Conservation (phyloP, 176 grass and related monocot genomes). For the Phragmites australis region DNA sequence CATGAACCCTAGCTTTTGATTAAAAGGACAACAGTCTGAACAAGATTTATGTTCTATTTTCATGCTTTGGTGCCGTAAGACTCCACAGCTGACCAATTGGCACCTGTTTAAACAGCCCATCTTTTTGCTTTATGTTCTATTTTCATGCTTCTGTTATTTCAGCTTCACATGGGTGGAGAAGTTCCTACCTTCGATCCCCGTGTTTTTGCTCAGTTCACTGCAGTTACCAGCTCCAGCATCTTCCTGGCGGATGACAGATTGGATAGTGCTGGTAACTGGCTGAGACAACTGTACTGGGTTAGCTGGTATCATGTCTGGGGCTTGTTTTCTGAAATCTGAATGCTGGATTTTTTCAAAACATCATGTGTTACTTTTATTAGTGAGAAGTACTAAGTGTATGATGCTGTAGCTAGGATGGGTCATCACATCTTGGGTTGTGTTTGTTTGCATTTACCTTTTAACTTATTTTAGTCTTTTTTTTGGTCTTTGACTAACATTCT, state of each 20-base stretch:
- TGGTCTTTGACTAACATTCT: background rate
- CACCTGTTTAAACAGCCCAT: background rate
- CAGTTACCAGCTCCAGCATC: background rate
- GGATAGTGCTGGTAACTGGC: background rate
- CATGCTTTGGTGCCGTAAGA: background rate
- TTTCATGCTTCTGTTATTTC: background rate
- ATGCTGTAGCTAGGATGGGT: background rate
- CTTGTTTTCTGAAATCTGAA: background rate
- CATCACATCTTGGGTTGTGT: background rate
- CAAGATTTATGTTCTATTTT: background rate
- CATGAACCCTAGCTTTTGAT: background rate
- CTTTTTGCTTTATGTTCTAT: background rate
- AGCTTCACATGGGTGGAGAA: background rate
- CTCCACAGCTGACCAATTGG: background rate
- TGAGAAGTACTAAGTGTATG: background rate
- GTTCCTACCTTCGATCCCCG: background rate
- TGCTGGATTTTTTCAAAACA: constrained; percentile 2
- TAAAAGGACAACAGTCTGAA: background rate
- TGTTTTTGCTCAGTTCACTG: background rate
- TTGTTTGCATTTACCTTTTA: background rate
- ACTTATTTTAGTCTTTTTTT: constrained; percentile 2
- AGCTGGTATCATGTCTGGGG: background rate
- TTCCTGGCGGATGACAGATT: background rate
- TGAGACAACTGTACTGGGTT: background rate
- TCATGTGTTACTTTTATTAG: background rate